These are phyloP conservation scores for Trapa bicornis DNA, from an alignment of 345 rosid species.

Conservation along the genomic window DNA sequence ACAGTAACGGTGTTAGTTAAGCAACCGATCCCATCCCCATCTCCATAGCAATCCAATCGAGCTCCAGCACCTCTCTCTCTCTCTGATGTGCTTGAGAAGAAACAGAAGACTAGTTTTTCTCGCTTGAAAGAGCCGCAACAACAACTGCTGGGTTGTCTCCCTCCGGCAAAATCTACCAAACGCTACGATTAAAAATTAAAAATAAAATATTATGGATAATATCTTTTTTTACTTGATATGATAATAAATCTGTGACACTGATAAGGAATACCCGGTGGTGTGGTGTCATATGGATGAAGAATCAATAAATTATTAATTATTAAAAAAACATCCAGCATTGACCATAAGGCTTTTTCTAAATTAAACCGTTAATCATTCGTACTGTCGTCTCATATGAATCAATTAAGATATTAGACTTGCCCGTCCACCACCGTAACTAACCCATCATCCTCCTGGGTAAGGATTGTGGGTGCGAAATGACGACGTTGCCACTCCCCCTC, in stretches of 20 bases:
- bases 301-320: too few species aligned
- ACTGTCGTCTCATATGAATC: too few species aligned
- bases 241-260: too few species aligned
- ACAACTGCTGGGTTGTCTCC: constrained; percentile 38
- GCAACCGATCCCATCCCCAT: background rate
- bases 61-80: background rate
- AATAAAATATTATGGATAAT: too few species aligned
- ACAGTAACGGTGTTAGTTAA: background rate
- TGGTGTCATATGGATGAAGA: too few species aligned
- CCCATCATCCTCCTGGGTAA: background rate
- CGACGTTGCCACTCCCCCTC: background rate
- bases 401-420: too few species aligned
- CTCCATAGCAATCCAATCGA: background rate
- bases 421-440: too few species aligned
- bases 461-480: background rate
- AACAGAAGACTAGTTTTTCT: constrained; percentile 1
- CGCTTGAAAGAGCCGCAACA: constrained; percentile 33
- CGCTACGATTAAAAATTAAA: constrained; percentile 1
- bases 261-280: too few species aligned
- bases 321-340: too few species aligned
- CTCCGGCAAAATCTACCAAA: constrained; percentile 22
- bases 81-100: background rate
- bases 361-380: too few species aligned
- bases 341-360: too few species aligned
- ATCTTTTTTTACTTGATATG: too few species aligned